Base-by-base conservation (phyloP, 2,329 filamentous ascomycete genomes). In the Cercospora sp. region DNA sequence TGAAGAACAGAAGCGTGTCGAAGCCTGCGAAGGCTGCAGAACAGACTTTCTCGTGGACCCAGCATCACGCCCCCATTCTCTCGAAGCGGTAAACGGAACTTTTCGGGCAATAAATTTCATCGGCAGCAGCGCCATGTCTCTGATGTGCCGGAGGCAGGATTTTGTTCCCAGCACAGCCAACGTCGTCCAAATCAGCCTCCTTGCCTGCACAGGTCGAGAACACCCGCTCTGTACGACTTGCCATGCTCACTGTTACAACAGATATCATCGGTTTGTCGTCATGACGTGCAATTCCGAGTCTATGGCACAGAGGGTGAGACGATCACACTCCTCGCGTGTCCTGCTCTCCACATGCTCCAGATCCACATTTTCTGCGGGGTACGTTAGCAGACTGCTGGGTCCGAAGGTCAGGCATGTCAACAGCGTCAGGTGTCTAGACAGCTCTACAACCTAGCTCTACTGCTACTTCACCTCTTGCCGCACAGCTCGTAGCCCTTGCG, bases 381-480 rank as follows among this genome's bases (percentile, higher is more conserved):
- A 58, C 53, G 28, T 58, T 58, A 58, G 53, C 26, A 58, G 30
- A 58, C n/a, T 30, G 16, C 53, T 58, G 53, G 53, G 21, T 58
- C 37, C 53, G 53, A 26, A 28, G 53, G 53, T 58, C 53, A 58
- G 30, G 53, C 53, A 58, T 58, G 53, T 58, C 53, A 58, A 26
- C 53, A 28, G 24, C 24, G 26, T 57, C 53, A 49, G 43, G 18
- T 49, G 43, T 49, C 43, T 21, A 5, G 43, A 49, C 43, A 49
- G 43, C 43, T 49, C 43, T 1, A 1, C 12, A 51, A 12, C 43
- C 21, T 51, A 51, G 45, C 45, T 24, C 43, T 49, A 18, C 43
- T 24, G 2, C 43, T 49, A 51, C 45, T 51, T 51, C 45, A 51
- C 45, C 37, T 24, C 10, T 26, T 24, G 45, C 18, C 45, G 45